These are phyloP conservation scores for Orychophragmus violaceus DNA, from an alignment of 345 rosid genomes.

Conservation along the genomic window DNA sequence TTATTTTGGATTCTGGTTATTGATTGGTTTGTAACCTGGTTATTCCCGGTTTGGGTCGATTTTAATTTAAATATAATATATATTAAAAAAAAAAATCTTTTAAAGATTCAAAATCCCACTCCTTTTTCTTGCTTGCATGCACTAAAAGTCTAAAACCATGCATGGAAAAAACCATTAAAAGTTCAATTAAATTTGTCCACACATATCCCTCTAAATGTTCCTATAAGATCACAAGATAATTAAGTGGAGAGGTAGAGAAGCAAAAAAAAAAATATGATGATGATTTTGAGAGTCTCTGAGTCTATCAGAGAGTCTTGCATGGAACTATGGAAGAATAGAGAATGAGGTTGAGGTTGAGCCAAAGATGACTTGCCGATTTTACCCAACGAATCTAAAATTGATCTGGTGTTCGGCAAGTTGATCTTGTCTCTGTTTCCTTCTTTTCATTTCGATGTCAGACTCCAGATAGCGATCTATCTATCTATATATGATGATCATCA, in stretches of 20 bases:
- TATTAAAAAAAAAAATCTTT: too few relatives aligned
- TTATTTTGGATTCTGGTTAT: too few relatives aligned
- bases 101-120: conserved; percentile 21
- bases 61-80: too few relatives aligned
- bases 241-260: background rate
- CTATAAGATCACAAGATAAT: conserved; percentile 1
- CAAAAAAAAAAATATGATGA: background rate
- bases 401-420: conserved; percentile 26
- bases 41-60: too few relatives aligned
- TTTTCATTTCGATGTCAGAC: conserved; percentile 29
- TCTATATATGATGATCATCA: background rate
- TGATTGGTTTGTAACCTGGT: too few relatives aligned
- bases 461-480: background rate
- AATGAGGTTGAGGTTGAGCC: conserved; percentile 31
- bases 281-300: background rate
- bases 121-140: conserved; percentile 3
- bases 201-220: background rate
- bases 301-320: conserved; percentile 24
- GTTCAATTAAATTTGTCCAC: background rate
- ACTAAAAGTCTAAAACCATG: conserved; percentile 1
- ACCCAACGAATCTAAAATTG: background rate
- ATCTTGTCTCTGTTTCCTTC: conserved; percentile 31
- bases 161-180: background rate
- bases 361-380: conserved; percentile 1
- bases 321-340: conserved; percentile 28